Percentiles rank a stretch among this genome's conserved stretches.
phyloP scores from a whole-genome alignment of 768 basidiomycete species.

The Lentinus brumalis region DNA sequence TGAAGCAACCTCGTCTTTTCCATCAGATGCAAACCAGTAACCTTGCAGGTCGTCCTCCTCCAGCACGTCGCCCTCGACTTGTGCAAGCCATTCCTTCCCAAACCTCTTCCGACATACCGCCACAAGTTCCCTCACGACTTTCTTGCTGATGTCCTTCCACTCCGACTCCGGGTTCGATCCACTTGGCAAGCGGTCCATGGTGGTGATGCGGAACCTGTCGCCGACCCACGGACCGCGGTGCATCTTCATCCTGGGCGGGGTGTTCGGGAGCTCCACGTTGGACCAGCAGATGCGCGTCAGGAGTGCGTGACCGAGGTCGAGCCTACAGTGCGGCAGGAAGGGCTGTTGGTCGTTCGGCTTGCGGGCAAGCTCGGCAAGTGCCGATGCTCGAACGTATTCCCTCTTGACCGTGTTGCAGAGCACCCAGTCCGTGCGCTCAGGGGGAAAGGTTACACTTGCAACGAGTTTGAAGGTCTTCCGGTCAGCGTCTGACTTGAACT shows the following conservation, averaged over 20 bases:
- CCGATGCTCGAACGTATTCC: constrained; percentile 5
- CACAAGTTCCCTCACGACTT: too few species aligned
- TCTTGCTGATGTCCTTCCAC: too few species aligned
- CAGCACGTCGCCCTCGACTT: too few species aligned
- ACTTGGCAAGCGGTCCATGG: too few species aligned
- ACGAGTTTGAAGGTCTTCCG: background rate
- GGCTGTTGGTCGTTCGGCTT: background rate
- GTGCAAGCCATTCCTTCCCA: too few species aligned
- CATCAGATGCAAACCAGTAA: too few species aligned
- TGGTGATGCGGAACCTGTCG: too few species aligned
- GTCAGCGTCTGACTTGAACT: background rate
- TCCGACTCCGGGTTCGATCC: too few species aligned
- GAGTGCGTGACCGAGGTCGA: constrained; percentile 9
- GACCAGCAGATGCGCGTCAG: constrained; percentile 1
- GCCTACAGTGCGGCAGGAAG: background rate
- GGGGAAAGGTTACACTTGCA: background rate
- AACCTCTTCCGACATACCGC: too few species aligned
- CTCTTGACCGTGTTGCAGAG: constrained; percentile 6
- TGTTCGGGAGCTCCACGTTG: background rate
- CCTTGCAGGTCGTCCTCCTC: too few species aligned
- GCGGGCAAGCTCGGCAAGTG: background rate
- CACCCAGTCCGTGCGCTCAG: constrained; percentile 7
- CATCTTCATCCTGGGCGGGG: background rate
- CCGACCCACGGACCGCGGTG: too few species aligned
- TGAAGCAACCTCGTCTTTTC: too few species aligned